phyloP scores from a whole-genome alignment of 176 grass and related monocot genomes.

The Tillandsia fasciculata region DNA sequence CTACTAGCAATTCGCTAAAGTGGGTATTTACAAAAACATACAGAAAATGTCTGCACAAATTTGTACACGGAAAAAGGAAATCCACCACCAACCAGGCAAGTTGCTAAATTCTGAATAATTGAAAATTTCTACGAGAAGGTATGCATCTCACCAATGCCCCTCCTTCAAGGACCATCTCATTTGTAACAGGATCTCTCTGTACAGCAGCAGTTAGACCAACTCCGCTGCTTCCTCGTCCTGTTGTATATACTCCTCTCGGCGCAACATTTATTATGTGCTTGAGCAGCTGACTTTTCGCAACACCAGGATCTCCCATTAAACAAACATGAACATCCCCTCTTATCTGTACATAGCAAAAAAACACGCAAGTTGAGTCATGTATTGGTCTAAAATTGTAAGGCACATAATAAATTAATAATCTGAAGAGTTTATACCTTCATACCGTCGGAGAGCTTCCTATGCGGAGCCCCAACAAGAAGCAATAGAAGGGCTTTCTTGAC shows the following conservation, averaged over 20 bases:
- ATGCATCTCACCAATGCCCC: conserved; percentile 72
- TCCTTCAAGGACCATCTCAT: conserved; percentile 98
- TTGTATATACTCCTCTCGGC: conserved; percentile 98
- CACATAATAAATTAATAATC: neutral
- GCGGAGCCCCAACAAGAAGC: conserved; percentile 92
- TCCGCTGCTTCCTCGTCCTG: conserved; percentile 89
- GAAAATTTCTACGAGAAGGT: too few relatives aligned
- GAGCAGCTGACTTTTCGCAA: conserved; percentile 96
- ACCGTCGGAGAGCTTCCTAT: conserved; percentile 83
- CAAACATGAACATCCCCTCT: conserved; percentile 98
- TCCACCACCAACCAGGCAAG: too few relatives aligned
- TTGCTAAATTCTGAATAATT: too few relatives aligned
- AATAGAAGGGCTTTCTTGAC: conserved; percentile 90
- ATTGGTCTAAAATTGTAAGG: neutral
- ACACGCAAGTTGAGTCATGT: neutral
- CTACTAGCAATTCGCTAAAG: too few relatives aligned
- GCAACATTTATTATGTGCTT: conserved; percentile 99
- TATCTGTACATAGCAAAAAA: conserved; percentile 36
- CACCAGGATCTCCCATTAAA: conserved; percentile 99
- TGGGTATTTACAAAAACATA: too few relatives aligned
- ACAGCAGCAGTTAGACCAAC: conserved; percentile 97
- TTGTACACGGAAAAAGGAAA: neutral
- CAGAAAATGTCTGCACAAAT: too few relatives aligned
- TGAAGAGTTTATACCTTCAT: conserved; percentile 63
- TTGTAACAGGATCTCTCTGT: conserved; percentile 90